phyloP scores from a whole-genome alignment of 768 basidiomycete genomes.

The Piloderma croceum region DNA sequence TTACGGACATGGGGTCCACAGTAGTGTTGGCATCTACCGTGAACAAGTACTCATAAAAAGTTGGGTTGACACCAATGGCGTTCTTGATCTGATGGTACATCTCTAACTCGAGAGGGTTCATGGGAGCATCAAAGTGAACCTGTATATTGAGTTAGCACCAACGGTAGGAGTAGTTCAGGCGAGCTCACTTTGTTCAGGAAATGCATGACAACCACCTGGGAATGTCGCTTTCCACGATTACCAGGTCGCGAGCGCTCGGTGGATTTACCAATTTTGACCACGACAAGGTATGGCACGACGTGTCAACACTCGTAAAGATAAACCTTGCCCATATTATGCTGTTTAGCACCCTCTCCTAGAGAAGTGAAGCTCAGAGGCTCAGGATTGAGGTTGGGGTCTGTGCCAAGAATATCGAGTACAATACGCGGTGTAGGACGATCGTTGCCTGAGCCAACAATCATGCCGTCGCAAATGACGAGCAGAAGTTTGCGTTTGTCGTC shows the following conservation, averaged over 20 bases:
- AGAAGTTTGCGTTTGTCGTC: constrained; percentile 97
- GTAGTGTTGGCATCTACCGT: constrained; percentile 95
- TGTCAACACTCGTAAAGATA: constrained; percentile 94
- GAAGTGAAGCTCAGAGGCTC: constrained; percentile 93
- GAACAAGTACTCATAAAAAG: constrained; percentile 95
- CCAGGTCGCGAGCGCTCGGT: constrained; percentile 90
- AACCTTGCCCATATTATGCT: constrained; percentile 97
- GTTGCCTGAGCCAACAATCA: constrained; percentile 96
- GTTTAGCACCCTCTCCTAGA: constrained; percentile 90
- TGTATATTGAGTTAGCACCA: constrained; percentile 30
- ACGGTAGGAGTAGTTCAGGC: constrained; percentile 1
- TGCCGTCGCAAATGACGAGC: constrained; percentile 91
- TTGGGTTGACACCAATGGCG: constrained; percentile 97
- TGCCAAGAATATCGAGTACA: constrained; percentile 93
- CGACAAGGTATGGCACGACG: constrained; percentile 89
- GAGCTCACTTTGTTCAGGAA: constrained; percentile 87
- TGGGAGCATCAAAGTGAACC: constrained; percentile 95
- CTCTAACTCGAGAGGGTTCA: constrained; percentile 96
- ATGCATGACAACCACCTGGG: constrained; percentile 93
- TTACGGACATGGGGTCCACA: constrained; percentile 81
- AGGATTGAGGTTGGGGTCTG: constrained; percentile 87
- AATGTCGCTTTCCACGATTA: constrained; percentile 97
- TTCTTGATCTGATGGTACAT: constrained; percentile 99
- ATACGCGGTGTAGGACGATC: constrained; percentile 95
- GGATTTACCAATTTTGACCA: constrained; percentile 94